Percentiles rank a stretch among this genome's conserved stretches.
Conservation (phyloP, 352 stramenopile genomes). For the Phytophthora niederhauseri region DNA sequence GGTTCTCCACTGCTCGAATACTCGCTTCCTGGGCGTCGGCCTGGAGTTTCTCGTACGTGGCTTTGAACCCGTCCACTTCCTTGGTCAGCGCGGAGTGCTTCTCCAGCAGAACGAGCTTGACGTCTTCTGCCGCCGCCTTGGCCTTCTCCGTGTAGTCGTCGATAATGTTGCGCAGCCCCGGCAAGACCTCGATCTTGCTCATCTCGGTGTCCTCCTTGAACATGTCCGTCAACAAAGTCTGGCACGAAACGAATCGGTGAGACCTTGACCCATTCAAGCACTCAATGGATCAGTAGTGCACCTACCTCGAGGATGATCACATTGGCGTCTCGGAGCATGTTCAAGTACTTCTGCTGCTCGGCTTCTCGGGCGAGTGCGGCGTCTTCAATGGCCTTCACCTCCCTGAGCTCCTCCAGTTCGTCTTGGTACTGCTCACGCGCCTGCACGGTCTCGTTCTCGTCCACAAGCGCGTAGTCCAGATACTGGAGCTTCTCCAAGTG, state of each 20-base stretch:
- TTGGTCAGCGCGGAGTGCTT: constrained; percentile 61
- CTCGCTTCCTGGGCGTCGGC: constrained; percentile 73
- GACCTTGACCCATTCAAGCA: background rate
- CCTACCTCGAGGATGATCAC: constrained; percentile 84
- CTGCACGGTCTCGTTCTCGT: constrained; percentile 74
- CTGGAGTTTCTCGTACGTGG: constrained; percentile 71
- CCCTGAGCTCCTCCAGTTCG: constrained; percentile 81
- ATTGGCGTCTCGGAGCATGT: constrained; percentile 86
- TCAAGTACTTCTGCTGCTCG: constrained; percentile 80
- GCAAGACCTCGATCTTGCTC: constrained; percentile 91
- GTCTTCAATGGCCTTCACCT: constrained; percentile 89
- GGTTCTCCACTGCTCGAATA: constrained; percentile 80
- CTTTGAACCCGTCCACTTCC: constrained; percentile 64
- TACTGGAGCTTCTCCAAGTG: constrained; percentile 95
- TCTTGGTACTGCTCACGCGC: constrained; percentile 93
- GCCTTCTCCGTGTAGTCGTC: constrained; percentile 91
- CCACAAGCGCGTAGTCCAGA: constrained; percentile 93
- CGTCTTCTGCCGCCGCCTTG: constrained; percentile 81
- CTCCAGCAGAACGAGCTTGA: constrained; percentile 80
- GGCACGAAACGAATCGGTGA: background rate
- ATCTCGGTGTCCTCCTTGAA: constrained; percentile 94
- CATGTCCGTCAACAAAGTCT: constrained; percentile 92
- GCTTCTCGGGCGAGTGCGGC: constrained; percentile 73
- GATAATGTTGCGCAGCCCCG: constrained; percentile 88
- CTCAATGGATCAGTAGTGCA: background rate